Evolutionary conservation across 73 alveolate species (phyloP), one percentile per base, ranked within the genome.

Genomic region (Paramecium primaurelia): DNA sequence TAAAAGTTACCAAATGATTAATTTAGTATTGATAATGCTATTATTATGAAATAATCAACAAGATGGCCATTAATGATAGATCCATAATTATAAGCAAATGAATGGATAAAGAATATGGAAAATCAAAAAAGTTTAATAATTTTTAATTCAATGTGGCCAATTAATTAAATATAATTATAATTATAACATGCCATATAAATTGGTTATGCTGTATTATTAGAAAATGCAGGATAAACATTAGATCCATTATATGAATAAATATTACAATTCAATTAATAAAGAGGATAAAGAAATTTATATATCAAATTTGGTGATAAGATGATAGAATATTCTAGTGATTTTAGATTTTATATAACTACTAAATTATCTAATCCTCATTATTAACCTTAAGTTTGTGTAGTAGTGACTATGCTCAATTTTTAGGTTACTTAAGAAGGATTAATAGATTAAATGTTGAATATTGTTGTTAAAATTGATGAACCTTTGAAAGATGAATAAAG

Each of bases 31-130:
- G 99, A 98, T 92, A 98, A 98, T 92, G 99, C 99, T n/a, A 96
- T 98, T 75, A 98, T 98, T 47, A 92, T 98, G 94, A 96, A 97
- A 22, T 95, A 98, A 94, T 96, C 99, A 92, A 95, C 99, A 92
- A 97, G 99, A 94, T 99, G 99, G 99, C 99, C 99, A 58, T 93
- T 98, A 69, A 97, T 98, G 99, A 99, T 99, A 42, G 99, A 99
- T 92, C 99, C 99, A 34, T 98, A 99, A 89, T 96, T 98, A 86
- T 99, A 99, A 92, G 99, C 99, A 14, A 97, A 96, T 93, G 96
- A 92, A 75, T 98, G 98, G 98, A 97, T 97, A 28, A 98, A 95
- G 92, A 95, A 93, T 92, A 93, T 93, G 98, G 99, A 86, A 95
- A 96, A 93, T 86, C 34, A 20, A 36, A 98, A 86, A 73, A 96